Base-by-base conservation (phyloP, 495 filamentous ascomycete species). In the Aspergillus bridgeri region DNA sequence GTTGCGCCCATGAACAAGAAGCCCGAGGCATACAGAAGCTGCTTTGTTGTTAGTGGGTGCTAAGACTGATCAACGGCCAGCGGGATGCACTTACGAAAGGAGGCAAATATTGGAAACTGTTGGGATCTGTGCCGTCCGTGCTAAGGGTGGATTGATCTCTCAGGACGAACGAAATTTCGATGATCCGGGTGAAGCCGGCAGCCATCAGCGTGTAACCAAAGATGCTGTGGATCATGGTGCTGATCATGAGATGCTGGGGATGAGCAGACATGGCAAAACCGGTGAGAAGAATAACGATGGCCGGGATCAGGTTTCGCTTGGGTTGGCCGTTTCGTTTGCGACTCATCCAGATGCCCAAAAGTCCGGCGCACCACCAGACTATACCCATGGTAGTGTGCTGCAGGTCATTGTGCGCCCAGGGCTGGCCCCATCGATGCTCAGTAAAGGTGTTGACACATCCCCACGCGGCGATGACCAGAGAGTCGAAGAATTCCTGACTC, bases 381-480 rank as follows among this genome's bases (percentile, higher is more conserved):
- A 98, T 83, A 25, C 94, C 94, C 95, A 98, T 98, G 11, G 86
- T 88, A 0, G 94, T 98, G 67, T 98, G 95, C 69, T 98, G 94
- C 70, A 96, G 84, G 69, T 98, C 94, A 66, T 96, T 97, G 65
- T 83, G 82, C n/a, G 88, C 92, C 94, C 94, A 98, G 2, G 82
- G 76, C 0, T 78, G 75, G 38, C 95, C 95, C 94, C 94, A 98
- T 38, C 89, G 83, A 70, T 98, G 94, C 70, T 98, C 94, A 17
- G 95, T 98, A 69, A 98, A 98, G 42, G 95, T 98, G 69, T 98
- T 98, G 71, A 98, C 86, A 68, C 89, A 90, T 44, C 94, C 94
- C 94, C 94, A 98, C 9, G 86, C 84, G 2, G 92, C 88, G 66
- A 98, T 98, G 42, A 98, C 79, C 11, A 88, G 69, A 48, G 89